Evolutionary conservation across 1,284 basidiomycete genomes (phyloP), one percentile per base, ranked within the genome.

Genomic region (Boletellus deceptivus): DNA sequence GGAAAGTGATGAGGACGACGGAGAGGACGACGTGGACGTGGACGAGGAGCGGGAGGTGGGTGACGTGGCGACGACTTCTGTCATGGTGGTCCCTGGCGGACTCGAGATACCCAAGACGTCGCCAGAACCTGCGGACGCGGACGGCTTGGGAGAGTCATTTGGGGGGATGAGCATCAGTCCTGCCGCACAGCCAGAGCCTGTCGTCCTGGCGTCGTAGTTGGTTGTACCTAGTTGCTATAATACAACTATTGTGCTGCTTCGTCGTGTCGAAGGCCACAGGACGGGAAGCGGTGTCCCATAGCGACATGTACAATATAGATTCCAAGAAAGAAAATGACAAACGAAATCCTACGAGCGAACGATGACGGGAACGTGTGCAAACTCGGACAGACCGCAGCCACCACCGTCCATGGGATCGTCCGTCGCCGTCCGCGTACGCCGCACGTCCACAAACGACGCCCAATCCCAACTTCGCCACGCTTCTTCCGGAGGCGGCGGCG

Each of bases 121-220:
- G 1, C 54, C 45, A 13, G 31, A 4, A 6, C 39, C 50, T 2
- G 20, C 59, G 3, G 53, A 55, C 18, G 51, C 65, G 2, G 56
- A 58, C 25, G 77, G 74, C 2, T 70, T 88, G 6, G 84, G 83
- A 13, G 72, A 72, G 53, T 87, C 85, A 3, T 80, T 91, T 59
- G 85, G 79, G 13, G 83, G 80, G 24, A 90, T 91, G 88, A 90
- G 86, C 56, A 91, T 91, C 56, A 88, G 86, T 57, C 86, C 87
- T 17, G 24, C 24, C 24, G 69, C 64, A 24, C 65, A 55, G 8
- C 52, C 63, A 18, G 52, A 17, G 36, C 40, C 55, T 6, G 46
- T 55, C 22, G 24, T 61, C 18, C 56, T 61, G 55, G 43, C 39
- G 8, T 54, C 50, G 8, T 62, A 59, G 52, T 9, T n/a, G 29